phyloP scores from a whole-genome alignment of 805 yeast species.

The Suhomyces pyralidae region DNA sequence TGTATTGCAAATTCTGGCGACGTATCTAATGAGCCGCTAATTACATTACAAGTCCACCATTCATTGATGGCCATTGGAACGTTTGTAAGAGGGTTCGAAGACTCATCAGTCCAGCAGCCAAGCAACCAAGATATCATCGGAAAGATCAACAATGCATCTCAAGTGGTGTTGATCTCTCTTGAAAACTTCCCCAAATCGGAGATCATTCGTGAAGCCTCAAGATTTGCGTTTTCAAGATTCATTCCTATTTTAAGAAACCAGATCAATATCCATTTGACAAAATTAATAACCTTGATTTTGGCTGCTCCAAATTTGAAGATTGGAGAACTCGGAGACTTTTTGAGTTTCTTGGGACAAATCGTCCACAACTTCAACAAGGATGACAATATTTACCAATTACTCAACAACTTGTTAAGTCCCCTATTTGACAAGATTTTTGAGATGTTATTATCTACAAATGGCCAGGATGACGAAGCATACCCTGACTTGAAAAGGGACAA shows the following conservation, averaged over 20 bases:
- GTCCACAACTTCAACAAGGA: conserved; percentile 72
- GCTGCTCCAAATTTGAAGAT: conserved; percentile 53
- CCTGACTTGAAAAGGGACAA: conserved; percentile 69
- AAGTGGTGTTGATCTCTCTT: conserved; percentile 78
- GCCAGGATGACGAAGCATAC: conserved; percentile 25
- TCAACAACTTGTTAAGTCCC: conserved; percentile 74
- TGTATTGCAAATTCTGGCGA: conserved; percentile 43
- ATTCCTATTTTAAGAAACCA: conserved; percentile 64
- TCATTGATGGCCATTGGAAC: conserved; percentile 86
- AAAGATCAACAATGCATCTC: conserved; percentile 62
- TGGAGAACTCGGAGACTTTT: conserved; percentile 72
- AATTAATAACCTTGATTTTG: conserved; percentile 62
- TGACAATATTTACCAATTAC: conserved; percentile 64
- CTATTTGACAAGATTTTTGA: conserved; percentile 61
- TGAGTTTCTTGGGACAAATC: conserved; percentile 84
- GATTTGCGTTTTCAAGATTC: conserved; percentile 84
- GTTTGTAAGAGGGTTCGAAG: conserved; percentile 79
- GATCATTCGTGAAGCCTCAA: conserved; percentile 75
- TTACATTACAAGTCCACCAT: conserved; percentile 78
- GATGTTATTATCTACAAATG: conserved; percentile 33
- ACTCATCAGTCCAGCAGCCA: conserved; percentile 25
- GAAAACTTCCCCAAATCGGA: conserved; percentile 68
- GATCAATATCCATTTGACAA: conserved; percentile 51
- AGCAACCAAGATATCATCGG: conserved; percentile 38
- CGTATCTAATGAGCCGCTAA: conserved; percentile 38